Conservation (phyloP, 2,329 filamentous ascomycete species). For the Myriosclerotinia scirpicola region DNA sequence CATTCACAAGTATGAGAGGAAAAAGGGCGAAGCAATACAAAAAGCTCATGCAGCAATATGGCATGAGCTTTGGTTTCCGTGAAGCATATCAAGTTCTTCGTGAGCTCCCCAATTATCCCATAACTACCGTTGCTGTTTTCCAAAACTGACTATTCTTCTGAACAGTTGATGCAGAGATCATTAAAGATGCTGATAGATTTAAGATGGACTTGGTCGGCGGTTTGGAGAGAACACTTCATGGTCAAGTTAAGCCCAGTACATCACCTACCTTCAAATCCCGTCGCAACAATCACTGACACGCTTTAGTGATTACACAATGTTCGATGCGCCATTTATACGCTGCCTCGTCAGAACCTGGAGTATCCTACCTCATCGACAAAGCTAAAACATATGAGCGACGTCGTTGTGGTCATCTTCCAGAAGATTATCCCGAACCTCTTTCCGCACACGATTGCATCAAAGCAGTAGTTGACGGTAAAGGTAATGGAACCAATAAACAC, state of each 20-base stretch:
- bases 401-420: conserved; percentile 74
- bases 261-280: conserved; percentile 26
- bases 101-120: conserved; percentile 42
- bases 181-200: conserved; percentile 76
- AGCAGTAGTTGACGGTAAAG: conserved; percentile 77
- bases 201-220: conserved; percentile 85
- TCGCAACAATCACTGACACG: conserved; percentile 21
- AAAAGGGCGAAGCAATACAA: conserved; percentile 73
- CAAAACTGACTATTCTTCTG: conserved; percentile 22
- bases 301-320: conserved; percentile 74
- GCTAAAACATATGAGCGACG: conserved; percentile 76
- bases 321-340: conserved; percentile 77
- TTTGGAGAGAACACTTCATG: conserved; percentile 80
- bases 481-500: conserved; percentile 69
- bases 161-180: conserved; percentile 78
- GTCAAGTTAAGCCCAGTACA: conserved; percentile 78
- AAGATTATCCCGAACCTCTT: conserved; percentile 69
- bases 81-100: conserved; percentile 89
- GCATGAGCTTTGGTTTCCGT: conserved; percentile 83
- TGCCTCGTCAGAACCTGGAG: conserved; percentile 54
- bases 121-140: conserved; percentile 6
- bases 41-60: conserved; percentile 93
- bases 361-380: conserved; percentile 59
- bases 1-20: conserved; percentile 56
- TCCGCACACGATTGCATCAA: conserved; percentile 67